Conservation (phyloP, 1,284 basidiomycete genomes). For the Cryptococcus sp. region DNA sequence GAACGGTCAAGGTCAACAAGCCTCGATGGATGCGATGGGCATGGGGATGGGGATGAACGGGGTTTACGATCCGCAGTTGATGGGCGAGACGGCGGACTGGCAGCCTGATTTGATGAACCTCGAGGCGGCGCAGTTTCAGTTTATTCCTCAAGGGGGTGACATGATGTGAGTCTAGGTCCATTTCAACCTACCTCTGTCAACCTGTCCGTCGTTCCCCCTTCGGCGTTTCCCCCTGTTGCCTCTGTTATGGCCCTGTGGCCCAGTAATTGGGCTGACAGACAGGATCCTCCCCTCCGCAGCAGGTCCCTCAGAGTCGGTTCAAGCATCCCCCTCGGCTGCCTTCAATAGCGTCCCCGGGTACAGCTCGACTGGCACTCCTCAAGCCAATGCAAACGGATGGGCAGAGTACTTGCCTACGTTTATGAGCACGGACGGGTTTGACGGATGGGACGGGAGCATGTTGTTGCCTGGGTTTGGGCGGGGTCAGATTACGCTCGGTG, state of each 20-base stretch:
- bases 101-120: constrained; percentile 22
- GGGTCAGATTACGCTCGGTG: constrained; percentile 43
- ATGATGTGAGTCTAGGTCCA: constrained; percentile 35
- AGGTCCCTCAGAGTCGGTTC: constrained; percentile 35
- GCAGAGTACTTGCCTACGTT: constrained; percentile 43
- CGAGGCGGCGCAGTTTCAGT: constrained; percentile 35
- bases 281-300: constrained; percentile 43
- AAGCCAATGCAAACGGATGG: constrained; percentile 27
- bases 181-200: too few relatives aligned
- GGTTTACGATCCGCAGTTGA: constrained; percentile 35
- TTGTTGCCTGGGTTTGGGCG: constrained; percentile 45
- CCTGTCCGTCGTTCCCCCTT: too few relatives aligned
- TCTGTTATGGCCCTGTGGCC: neutral
- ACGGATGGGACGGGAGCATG: constrained; percentile 46
- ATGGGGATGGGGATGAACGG: neutral
- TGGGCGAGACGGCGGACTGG: constrained; percentile 28
- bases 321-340: constrained; percentile 33
- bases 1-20: constrained; percentile 4
- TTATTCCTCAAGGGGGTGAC: constrained; percentile 43
- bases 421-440: constrained; percentile 44
- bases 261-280: neutral
- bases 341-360: constrained; percentile 7
- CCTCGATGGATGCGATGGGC: neutral
- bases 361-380: constrained; percentile 17
- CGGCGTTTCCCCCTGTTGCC: too few relatives aligned